These are phyloP conservation scores for Macrophomina tecta DNA, from an alignment of 2,329 filamentous ascomycete species.

Conservation along the genomic window DNA sequence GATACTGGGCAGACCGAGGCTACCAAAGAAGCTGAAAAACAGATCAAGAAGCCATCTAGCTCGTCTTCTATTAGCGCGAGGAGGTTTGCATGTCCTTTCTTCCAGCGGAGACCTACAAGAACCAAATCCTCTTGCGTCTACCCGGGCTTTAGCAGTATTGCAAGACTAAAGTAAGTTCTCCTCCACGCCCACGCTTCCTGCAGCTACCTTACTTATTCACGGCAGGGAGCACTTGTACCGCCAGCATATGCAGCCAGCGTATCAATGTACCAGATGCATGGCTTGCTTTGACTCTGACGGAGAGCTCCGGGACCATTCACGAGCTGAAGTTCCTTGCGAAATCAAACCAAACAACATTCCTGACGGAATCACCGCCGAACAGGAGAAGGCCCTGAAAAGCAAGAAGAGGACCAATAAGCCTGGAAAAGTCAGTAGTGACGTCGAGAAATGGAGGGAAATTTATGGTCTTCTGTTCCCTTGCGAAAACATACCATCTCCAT, in stretches of 20 bases:
- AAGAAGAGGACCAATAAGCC: neutral
- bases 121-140: neutral
- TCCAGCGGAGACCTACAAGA: constrained; percentile 8
- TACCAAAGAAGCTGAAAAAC: neutral
- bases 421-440: neutral
- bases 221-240: constrained; percentile 8
- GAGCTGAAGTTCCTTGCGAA: neutral
- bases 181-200: too few species aligned
- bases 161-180: constrained; percentile 2
- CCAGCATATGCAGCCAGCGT: neutral
- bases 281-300: neutral
- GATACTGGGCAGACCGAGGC: too few species aligned
- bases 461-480: neutral
- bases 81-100: constrained; percentile 9
- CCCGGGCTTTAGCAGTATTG: constrained; percentile 4
- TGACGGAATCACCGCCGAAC: neutral
- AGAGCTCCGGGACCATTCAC: neutral
- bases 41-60: neutral
- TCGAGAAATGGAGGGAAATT: neutral
- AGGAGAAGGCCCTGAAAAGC: constrained; percentile 22
- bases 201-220: too few species aligned
- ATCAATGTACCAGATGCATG: neutral
- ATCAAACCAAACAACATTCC: neutral
- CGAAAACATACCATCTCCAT: neutral
- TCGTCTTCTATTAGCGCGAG: neutral